Evolutionary conservation across 805 yeast genomes (phyloP), one percentile per base, ranked within the genome.

Genomic region (Allodekkera sacchari): DNA sequence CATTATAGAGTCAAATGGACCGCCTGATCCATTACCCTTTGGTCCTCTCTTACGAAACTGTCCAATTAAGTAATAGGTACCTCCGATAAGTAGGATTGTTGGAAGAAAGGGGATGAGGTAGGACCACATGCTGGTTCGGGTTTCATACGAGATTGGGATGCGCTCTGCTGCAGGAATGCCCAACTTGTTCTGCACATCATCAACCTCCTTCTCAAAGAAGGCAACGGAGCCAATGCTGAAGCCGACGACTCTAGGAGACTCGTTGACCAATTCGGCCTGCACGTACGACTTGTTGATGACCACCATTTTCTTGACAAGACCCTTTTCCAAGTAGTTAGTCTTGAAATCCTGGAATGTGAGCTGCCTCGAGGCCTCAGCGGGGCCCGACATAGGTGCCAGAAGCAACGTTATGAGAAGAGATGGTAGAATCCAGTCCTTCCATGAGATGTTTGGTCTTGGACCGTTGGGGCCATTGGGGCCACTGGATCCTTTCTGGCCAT

Each of bases 311-410:
- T 75, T 67, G 10, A 92, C 99, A 26, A 74, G 66, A 5, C 87
- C 87, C 45, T 77, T 82, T 39, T 80, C 83, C 38, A 92, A 64
- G 47, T 77, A 78, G 28, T 77, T 66, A 5, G 77, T 64, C 25
- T 84, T 71, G 61, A 92, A 89, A 50, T 89, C 95, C 61, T 92
- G 97, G 80, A 87, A 92, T 3, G 96, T 77, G 37, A 89, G 65
- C 48, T 83, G 53, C 27, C 47, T 41, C 10, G 36, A 27, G 11
- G 39, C 31, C 22, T 43, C 53, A 6, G 37, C 30, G 7, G 32
- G 37, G 5, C 39, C 37, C 2, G 39, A 15, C 7, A 36, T 25
- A 14, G 43, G 39, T 21, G 43, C 39, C n/a, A 48, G 27, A 14
- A 51, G 22, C 11, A 47, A 26, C 2, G 55, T 39, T 18, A 45